Conservation (phyloP, 108 stramenopile species). For the Cylindrotheca fusiformis region DNA sequence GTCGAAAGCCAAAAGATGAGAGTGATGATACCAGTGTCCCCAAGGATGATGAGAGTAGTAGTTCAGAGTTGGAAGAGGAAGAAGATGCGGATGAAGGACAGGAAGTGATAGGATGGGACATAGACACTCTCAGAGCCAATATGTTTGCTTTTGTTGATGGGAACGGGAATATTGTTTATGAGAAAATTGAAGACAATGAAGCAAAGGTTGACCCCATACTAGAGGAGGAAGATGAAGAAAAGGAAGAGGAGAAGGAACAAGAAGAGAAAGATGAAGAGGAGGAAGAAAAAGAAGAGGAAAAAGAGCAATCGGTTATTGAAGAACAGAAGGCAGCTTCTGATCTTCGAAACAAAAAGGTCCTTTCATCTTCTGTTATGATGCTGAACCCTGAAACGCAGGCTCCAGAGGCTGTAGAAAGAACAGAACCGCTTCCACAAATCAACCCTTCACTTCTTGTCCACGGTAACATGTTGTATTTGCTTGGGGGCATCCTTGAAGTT, state of each 20-base stretch:
- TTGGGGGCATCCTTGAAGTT: slow-evolving; percentile 86
- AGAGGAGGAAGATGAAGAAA: slow-evolving; percentile 24
- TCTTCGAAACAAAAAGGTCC: slow-evolving; percentile 9
- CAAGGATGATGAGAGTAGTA: slow-evolving; percentile 28
- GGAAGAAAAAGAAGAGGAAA: slow-evolving; percentile 26
- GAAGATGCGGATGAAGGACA: slow-evolving; percentile 42
- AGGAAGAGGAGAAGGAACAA: slow-evolving; percentile 19
- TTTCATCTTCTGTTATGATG: slow-evolving; percentile 65
- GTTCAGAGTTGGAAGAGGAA: slow-evolving; percentile 24
- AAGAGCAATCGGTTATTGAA: slow-evolving; percentile 36
- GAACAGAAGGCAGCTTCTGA: slow-evolving; percentile 28
- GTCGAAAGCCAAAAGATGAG: slow-evolving; percentile 15
- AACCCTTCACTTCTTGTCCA: slow-evolving; percentile 50
- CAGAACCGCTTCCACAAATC: slow-evolving; percentile 82
- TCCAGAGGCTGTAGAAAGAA: slow-evolving; percentile 62
- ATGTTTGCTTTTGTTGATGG: slow-evolving; percentile 90
- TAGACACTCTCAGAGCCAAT: slow-evolving; percentile 76
- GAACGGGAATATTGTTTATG: slow-evolving; percentile 85
- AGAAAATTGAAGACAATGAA: slow-evolving; percentile 65
- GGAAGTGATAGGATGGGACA: slow-evolving; percentile 67
- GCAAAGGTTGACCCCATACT: slow-evolving; percentile 4
- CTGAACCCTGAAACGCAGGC: slow-evolving; percentile 53
- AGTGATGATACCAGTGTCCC: slow-evolving; percentile 15
- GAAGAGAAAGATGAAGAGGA: slow-evolving; percentile 21
- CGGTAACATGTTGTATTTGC: slow-evolving; percentile 61